Evolutionary conservation across 2,329 filamentous ascomycete species (phyloP), one percentile per base, ranked within the genome.

Genomic region (Anthostomella pinea): DNA sequence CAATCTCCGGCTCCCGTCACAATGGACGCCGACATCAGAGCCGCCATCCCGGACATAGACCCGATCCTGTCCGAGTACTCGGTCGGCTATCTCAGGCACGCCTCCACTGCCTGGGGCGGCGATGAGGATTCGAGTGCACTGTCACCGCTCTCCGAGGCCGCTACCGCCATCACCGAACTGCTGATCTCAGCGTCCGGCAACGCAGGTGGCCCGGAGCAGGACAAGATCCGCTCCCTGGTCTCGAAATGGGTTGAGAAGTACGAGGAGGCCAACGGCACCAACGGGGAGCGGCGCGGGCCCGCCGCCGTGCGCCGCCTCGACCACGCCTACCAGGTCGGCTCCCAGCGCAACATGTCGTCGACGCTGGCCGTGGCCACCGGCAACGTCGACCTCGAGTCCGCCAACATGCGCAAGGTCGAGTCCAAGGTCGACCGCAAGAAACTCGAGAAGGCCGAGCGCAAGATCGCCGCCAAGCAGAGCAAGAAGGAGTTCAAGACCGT

Each of bases 401-500:
- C 90, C 59, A 95, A 94, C 59, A 75, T 80, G 24, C 79, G 91
- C 56, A 97, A 97, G 69, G 87, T 98, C 40, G 93, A 98, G 69
- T 97, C 91, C 55, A 88, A 91, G 62, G 93, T 98, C 43, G 93
- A 98, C 68, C 83, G 84, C 60, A 98, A 97, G 83, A 98, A 98
- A 75, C 81, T 98, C 14, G 93, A 98, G 66, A 98, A 98, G 70
- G 93, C 93, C 2, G 93, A 98, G 68, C 79, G 87, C 50, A 98
- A 98, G 73, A 93, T 98, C 60, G 87, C 89, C 31, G 90, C 90
- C 56, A 98, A 98, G 72, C 93, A 97, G 70, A 93, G 89, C 69
- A 95, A 95, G 74, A 98, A 98, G 72, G 80, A 83, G 22, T 96
- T 93, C 83, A 97, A 97, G 76, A 95, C 85, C 38, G 93, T 98